Evolutionary conservation across 2,329 filamentous ascomycete species (phyloP), one percentile per base, ranked within the genome.

Genomic region (Thermoascus crustaceus): DNA sequence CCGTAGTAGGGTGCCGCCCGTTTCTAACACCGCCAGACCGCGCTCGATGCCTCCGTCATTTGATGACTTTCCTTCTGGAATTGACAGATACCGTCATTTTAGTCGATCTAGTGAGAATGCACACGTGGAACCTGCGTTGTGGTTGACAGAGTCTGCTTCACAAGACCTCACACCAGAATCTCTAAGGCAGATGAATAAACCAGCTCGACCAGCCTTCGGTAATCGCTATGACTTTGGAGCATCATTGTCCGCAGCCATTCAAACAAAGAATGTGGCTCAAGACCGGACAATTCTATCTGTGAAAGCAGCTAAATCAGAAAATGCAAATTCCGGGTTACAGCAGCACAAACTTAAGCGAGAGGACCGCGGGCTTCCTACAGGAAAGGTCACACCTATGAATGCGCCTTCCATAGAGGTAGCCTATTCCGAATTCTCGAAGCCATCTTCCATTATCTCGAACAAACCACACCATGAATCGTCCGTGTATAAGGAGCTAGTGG

Each of bases 201-300:
- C 49, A 61, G 68, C 52, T 57, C 78, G 74, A 45, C 79, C 84
- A 49, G 83, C 81, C 11, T 95, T 96, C 58, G 84, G 86, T 30
- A 88, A 88, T 60, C 82, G 91, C 35, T 98, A 98, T 58, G 89
- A 96, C 65, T 96, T 98, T 59, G 81, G 84, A 42, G 85, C 85
- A n/a, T 96, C 91, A 0, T 72, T 96, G 19, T 80, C 75, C 35
- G 86, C 87, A 34, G 87, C 86, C 8, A 82, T 89, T 55, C 78
- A 81, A 52, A 80, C 51, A 5, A 58, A 59, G 33, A 33, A 33
- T 3, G 43, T 76, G 18, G 80, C 82, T 30, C 83, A 85, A 54
- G 78, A 77, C 44, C 68, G 45, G 67, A 72, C 43, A 75, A 78
- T 57, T 66, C 69, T 52, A 73, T 72, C 63, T 66, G 59, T 43